Conservation (phyloP, 139 green algal species). For the Chlamydomonas sphaeroides region DNA sequence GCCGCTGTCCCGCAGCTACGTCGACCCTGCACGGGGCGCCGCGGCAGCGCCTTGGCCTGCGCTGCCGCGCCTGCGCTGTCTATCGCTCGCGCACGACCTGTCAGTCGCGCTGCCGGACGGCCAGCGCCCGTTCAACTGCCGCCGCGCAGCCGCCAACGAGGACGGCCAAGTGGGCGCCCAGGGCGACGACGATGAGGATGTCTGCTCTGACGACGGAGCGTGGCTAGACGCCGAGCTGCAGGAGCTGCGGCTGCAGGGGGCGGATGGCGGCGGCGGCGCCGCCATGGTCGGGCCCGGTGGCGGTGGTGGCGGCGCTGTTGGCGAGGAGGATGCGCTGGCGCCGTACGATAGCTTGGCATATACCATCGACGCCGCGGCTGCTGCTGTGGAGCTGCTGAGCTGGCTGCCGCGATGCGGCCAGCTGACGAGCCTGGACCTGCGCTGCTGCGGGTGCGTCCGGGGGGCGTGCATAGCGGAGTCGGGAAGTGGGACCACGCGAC, state of each 20-base stretch:
- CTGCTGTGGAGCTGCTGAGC: conserved; percentile 13
- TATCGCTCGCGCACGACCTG: conserved; percentile 20
- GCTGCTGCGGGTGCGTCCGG: conserved; percentile 15
- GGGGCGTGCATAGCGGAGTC: too few species aligned
- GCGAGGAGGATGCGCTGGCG: too few species aligned
- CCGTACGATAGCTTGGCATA: neutral
- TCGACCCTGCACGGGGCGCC: conserved; percentile 6
- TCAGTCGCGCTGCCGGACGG: neutral
- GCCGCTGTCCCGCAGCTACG: too few species aligned
- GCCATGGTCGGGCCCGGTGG: too few species aligned
- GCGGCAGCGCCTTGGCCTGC: conserved; percentile 7
- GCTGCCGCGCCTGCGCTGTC: neutral
- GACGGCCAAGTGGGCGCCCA: too few species aligned
- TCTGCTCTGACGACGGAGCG: neutral
- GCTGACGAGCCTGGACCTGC: conserved; percentile 9
- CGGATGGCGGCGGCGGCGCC: neutral
- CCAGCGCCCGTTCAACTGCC: neutral
- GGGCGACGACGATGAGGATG: too few species aligned
- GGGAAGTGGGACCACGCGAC: too few species aligned
- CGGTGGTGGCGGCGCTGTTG: too few species aligned
- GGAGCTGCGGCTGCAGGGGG: neutral
- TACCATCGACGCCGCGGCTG: conserved; percentile 1
- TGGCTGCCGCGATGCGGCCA: conserved; percentile 8
- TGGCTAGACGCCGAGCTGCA: neutral
- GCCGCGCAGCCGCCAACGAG: neutral